phyloP scores from a whole-genome alignment of 768 basidiomycete species.

The Lanmaoa rubissima region DNA sequence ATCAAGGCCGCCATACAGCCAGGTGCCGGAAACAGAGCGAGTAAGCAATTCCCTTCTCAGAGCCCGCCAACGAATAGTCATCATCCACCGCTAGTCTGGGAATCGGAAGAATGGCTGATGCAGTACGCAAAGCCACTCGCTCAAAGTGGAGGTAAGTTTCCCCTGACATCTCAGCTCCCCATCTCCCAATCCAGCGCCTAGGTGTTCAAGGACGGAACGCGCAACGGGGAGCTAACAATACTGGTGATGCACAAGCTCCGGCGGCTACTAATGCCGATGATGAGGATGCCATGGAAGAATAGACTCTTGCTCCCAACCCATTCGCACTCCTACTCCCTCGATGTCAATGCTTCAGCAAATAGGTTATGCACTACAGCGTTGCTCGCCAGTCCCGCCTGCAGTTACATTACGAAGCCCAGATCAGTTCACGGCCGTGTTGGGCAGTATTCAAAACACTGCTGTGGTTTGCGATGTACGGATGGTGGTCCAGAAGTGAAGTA shows the following conservation, averaged over 20 bases:
- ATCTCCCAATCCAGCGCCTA: slow-evolving; percentile 20
- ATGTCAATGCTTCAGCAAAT: neutral
- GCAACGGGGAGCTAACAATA: slow-evolving; percentile 21
- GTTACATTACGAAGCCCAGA: neutral
- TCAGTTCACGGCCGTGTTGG: neutral
- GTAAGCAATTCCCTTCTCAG: slow-evolving; percentile 41
- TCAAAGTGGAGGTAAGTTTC: slow-evolving; percentile 62
- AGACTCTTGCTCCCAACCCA: slow-evolving; percentile 11
- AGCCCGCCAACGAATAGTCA: slow-evolving; percentile 1
- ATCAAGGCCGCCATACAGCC: slow-evolving; percentile 66
- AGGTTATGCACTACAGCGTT: neutral
- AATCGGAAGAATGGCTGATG: slow-evolving; percentile 91
- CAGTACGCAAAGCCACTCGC: slow-evolving; percentile 76
- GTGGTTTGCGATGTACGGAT: neutral
- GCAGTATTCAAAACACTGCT: slow-evolving; percentile 4
- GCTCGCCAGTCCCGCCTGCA: neutral
- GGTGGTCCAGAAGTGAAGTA: neutral
- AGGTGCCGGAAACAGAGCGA: slow-evolving; percentile 69
- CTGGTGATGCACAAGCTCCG: slow-evolving; percentile 25
- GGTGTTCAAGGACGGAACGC: slow-evolving; percentile 56
- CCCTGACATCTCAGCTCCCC: slow-evolving; percentile 1
- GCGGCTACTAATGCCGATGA: slow-evolving; percentile 34
- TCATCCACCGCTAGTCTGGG: slow-evolving; percentile 68
- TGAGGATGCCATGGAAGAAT: slow-evolving; percentile 69
- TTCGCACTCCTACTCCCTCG: neutral